phyloP scores from a whole-genome alignment of 2,329 filamentous ascomycete species.

The Sphaerulina populicola region DNA sequence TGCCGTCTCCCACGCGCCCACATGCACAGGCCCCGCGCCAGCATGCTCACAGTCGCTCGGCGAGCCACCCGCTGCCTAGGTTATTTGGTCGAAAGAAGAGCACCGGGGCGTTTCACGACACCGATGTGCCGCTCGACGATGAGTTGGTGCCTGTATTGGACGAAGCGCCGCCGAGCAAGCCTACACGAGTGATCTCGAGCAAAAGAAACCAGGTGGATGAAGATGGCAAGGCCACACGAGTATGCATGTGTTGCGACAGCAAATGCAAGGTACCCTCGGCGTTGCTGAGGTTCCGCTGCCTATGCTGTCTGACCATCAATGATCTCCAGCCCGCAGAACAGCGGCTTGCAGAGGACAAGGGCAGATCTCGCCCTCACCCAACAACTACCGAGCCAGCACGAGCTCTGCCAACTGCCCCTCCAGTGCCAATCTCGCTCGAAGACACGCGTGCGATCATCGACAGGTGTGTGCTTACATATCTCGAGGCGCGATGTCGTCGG shows the following conservation, averaged over 20 bases:
- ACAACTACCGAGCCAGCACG: slow-evolving; percentile 17
- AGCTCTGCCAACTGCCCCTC: slow-evolving; percentile 5
- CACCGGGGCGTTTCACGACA: slow-evolving; percentile 36
- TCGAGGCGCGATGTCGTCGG: slow-evolving; percentile 32
- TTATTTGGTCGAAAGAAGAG: slow-evolving; percentile 54
- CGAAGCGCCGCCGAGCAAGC: slow-evolving; percentile 26
- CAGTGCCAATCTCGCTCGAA: slow-evolving; percentile 43
- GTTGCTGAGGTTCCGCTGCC: slow-evolving; percentile 68
- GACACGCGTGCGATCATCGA: slow-evolving; percentile 53
- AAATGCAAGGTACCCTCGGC: slow-evolving; percentile 70
- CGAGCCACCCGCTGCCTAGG: slow-evolving; percentile 72
- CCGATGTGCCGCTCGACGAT: slow-evolving; percentile 37
- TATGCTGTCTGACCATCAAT: slow-evolving; percentile 76
- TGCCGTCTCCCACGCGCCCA: slow-evolving; percentile 19
- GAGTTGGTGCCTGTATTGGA: slow-evolving; percentile 36
- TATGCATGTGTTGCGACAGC: slow-evolving; percentile 79
- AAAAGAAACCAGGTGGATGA: slow-evolving; percentile 31
- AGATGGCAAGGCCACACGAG: slow-evolving; percentile 56
- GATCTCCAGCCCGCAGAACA: slow-evolving; percentile 48
- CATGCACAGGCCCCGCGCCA: slow-evolving; percentile 15
- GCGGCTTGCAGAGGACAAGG: slow-evolving; percentile 18
- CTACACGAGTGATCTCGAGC: slow-evolving; percentile 25
- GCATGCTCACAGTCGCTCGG: slow-evolving; percentile 48
- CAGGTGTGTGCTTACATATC: slow-evolving; percentile 46
- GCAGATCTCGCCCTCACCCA: slow-evolving; percentile 13